Base-by-base conservation (phyloP, 345 rosid genomes). In the Punica granatum region DNA sequence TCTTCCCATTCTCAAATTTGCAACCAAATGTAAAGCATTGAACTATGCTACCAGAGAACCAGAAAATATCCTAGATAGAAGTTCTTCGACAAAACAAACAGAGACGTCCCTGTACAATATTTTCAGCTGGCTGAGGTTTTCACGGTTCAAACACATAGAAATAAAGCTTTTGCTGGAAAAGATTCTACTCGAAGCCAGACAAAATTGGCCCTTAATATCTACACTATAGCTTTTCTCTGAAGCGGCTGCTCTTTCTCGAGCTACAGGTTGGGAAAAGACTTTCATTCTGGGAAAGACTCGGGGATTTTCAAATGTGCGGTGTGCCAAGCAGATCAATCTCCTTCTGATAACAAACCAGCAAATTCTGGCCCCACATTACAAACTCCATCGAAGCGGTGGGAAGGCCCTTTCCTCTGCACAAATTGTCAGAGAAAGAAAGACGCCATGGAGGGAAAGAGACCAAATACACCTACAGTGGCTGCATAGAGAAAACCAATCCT, bases 361-460 rank as follows among this genome's bases (percentile, higher is more conserved):
- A 86, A 82, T 70, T 81, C 89, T 1, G 90, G 86, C 41, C 56
- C 84, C 19, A 75, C 81, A 67, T 83, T 85, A 83, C 79, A 95
- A 23, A 79, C 95, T 18, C 75, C 89, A 65, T 86, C 99, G 28
- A 86, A 85, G 72, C 86, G 88, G 70, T 84, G 92, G 88, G 99
- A 90, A 72, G 96, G 97, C 31, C 99, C 93, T 68, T 94, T 85
- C 76, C 90, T 94, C 54, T 94, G 99, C 70, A 72, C 85, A 19
- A 76, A 26, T 74, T 91, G 98, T 78, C 81, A 77, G 83, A 88
- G 75, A 67, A 94, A 94, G 92, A 94, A 90, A 80, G 99, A 94
- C 63, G 99, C 99, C 42, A 94, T 91, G 99, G 99, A 94, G 83
- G 99, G 99, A 64, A 94, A 88, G 80, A 86, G 85, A 83, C 69